Evolutionary conservation across 208 protist species (phyloP), one percentile per base, ranked within the genome.

Genomic region (Crithidia mellificae): DNA sequence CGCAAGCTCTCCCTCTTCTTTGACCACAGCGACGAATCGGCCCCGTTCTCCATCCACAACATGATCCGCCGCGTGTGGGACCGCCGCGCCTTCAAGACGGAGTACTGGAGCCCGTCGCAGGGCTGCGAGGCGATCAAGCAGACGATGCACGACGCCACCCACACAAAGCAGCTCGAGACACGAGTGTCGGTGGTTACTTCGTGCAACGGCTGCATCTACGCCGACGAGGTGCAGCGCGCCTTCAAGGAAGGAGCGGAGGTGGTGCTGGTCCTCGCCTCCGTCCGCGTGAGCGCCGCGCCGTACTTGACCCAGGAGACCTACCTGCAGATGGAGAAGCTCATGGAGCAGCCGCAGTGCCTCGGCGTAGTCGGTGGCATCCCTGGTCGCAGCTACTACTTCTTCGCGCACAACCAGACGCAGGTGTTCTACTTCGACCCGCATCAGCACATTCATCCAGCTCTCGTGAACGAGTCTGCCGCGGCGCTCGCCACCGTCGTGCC

Each of bases 361-460:
- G 90, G 90, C 20, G 55, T 90, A 6, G 84, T 93, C 20, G 90
- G 87, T 24, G 90, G 90, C 27, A 76, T 84, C 24, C 83, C 78
- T 11, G 67, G 74, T 19, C 65, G 85, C 17, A 86, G 85, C 63
- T 95, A 89, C 66, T 95, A 85, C 62, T 83, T 95, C 71, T 66
- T 93, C 32, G 90, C 83, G 30, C 77, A 76, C 52, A 78, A 70
- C n/a, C 70, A 79, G 39, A 81, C 69, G 2, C 81, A 83, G 44
- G 46, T 93, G 7, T 55, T 92, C 46, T 93, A 89, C 68, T 63
- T 95, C 0, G 90, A 95, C 50, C 90, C 90, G 11, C 90, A 95
- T 52, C 74, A 77, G 24, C 62, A 62, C 58, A 84, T 73, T 6
- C 67, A 83, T 52, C 51, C 68, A 1, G 87, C 87, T 20, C 34